Evolutionary conservation across 352 stramenopile genomes (phyloP), one percentile per base, ranked within the genome.

Genomic region (Phytophthora capsici): DNA sequence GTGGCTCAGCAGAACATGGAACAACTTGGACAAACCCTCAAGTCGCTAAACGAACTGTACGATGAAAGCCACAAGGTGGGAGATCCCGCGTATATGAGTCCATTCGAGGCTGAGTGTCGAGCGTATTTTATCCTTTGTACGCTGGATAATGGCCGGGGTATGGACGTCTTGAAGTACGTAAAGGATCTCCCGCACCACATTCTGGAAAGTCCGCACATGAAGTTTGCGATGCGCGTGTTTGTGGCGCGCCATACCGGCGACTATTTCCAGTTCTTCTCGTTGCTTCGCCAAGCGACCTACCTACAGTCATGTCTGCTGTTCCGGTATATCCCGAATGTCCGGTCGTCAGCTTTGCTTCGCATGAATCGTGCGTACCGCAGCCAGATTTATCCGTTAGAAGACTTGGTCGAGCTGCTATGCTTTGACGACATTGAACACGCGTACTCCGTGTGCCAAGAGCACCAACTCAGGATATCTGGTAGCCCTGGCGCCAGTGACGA

Each of bases 1-100:
- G 85, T 95, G 13, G 87, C 84, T 2, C 88, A 96, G 57, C 88
- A 96, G 66, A 96, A 96, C 56, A 94, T 96, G 83, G 88, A 96
- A 56, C 88, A 96, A 46, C 79, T 96, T 4, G 88, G 88, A 1
- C 88, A 96, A 64, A 95, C 88, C 3, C 73, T 96, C 32, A 94
- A 94, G 66, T 94, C 85, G 13, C 59, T 96, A 26, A 94, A 94
- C 46, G 88, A 96, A 32, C 73, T 95, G 6, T 96, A 96, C 66
- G 88, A 96, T 34, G 88, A 95, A 59, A 94, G 78, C 28, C 69
- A 85, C 6, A 92, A 93, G 40, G 52, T 80, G 4, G 73, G 76
- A 32, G 78, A 92, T 55, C 70, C 75, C 4, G 64, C 75, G 8
- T 80, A 82, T 17, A 63, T 82, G 25, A 96, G 88, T 58, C 84